Base-by-base conservation (phyloP, 2,329 filamentous ascomycete genomes). In the Kalaharituber pfeilii region DNA sequence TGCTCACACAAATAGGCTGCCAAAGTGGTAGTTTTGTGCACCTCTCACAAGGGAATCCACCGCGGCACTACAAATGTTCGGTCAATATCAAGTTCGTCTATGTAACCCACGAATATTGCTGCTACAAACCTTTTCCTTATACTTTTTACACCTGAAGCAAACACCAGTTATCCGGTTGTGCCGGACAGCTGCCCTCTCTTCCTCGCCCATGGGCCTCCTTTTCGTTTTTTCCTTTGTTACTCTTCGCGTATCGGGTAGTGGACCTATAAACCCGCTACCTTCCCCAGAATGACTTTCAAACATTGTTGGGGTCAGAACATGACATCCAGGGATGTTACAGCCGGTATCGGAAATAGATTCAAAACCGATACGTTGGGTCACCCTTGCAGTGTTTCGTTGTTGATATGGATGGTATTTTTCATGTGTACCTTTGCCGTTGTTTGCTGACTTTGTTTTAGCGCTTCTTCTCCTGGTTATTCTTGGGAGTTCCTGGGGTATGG, bases 131-230 rank as follows among this genome's bases (percentile, higher is more conserved):
- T 53, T 61, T 56, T 61, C 59, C 44, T 61, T 61, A 28, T 58
- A 61, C 52, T 56, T 53, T 52, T 61, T 61, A 36, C 59, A 61
- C n/a, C 59, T 52, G 28, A 60, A 53, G 44, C 59, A 61, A 20
- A 61, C 59, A 5, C 59, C 59, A 45, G 49, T 51, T 30, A 56
- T 59, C 27, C 59, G 56, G 27, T 61, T 61, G 29, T 55, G 33
- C 29, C 60, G 59, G 29, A 61, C 58, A 15, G 59, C 59, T 39
- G 56, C 54, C 25, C 57, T 53, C n/a, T 61, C 59, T 6, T 54
- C 56, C 49, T 61, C 59, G 15, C 39, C 50, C 56, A 60, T 61
- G 13, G 56, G 59, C 24, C 54, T 60, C 28, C 57, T 49, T 11
- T 55, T 53, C 33, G 54, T 53, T 50, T 60, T 60, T 45, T 52